phyloP scores from a whole-genome alignment of 2,329 filamentous ascomycete species.

The Penicillium sp. region DNA sequence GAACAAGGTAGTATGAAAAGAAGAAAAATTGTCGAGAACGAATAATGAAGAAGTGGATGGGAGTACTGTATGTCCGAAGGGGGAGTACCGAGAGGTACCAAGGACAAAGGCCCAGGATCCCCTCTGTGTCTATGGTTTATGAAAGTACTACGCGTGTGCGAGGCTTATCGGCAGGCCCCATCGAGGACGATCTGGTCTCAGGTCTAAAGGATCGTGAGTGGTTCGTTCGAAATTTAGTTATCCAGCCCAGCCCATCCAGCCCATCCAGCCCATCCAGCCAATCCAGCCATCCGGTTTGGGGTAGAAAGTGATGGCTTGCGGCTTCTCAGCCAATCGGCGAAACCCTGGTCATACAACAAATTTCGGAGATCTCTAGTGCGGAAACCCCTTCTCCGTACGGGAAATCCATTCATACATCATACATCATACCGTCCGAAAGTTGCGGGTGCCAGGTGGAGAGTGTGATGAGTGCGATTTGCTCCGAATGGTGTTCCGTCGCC shows the following conservation, averaged over 20 bases:
- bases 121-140: background rate
- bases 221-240: background rate
- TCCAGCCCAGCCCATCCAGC: background rate
- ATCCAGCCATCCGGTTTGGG: conserved; percentile 4
- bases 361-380: conserved; percentile 1
- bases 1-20: conserved; percentile 10
- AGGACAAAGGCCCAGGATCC: background rate
- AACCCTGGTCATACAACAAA: background rate
- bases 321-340: conserved; percentile 7
- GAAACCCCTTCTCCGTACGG: background rate
- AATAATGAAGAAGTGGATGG: background rate
- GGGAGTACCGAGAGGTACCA: conserved; percentile 3
- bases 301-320: background rate
- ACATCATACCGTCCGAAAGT: background rate
- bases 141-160: background rate
- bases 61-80: conserved; percentile 1
- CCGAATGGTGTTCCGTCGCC: conserved; percentile 5
- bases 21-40: background rate
- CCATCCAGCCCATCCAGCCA: background rate
- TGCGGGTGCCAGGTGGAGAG: conserved; percentile 1
- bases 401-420: background rate
- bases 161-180: conserved; percentile 12
- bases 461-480: conserved; percentile 4
- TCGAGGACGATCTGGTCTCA: background rate
- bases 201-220: background rate